Percentiles rank a stretch among this genome's conserved stretches.
Conservation (phyloP, 1,139 yeast species). For the Yamadazyma sp. region DNA sequence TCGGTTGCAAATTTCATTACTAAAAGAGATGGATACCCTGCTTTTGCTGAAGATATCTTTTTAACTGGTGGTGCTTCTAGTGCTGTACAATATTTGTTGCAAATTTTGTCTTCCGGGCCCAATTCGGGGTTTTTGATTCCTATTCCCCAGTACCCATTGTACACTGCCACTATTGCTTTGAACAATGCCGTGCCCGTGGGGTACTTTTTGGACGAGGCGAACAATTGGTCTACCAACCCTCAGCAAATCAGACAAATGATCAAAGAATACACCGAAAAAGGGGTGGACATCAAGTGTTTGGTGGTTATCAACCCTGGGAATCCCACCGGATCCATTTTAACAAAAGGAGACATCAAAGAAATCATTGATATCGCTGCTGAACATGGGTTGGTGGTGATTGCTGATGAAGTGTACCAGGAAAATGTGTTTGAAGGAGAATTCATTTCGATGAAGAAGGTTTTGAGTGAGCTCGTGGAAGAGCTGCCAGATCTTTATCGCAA, state of each 20-base stretch:
- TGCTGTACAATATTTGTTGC: slow-evolving; percentile 77
- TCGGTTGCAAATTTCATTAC: slow-evolving; percentile 80
- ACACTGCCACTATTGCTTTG: slow-evolving; percentile 87
- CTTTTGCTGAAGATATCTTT: slow-evolving; percentile 72
- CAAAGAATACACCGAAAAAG: slow-evolving; percentile 48
- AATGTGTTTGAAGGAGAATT: slow-evolving; percentile 73
- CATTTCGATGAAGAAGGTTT: slow-evolving; percentile 65
- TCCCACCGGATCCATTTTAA: slow-evolving; percentile 88
- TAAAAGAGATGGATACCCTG: slow-evolving; percentile 51
- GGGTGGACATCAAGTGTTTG: slow-evolving; percentile 69
- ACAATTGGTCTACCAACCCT: slow-evolving; percentile 83
- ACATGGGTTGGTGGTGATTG: slow-evolving; percentile 80
- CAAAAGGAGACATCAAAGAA: slow-evolving; percentile 62
- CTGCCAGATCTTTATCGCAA: slow-evolving; percentile 57
- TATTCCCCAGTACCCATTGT: slow-evolving; percentile 95
- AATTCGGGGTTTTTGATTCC: slow-evolving; percentile 88
- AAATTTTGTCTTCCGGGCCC: slow-evolving; percentile 64
- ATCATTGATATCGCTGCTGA: slow-evolving; percentile 79
- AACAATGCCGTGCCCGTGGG: slow-evolving; percentile 81
- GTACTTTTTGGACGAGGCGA: slow-evolving; percentile 78
- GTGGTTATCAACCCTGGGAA: slow-evolving; percentile 97
- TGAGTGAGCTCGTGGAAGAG: slow-evolving; percentile 57
- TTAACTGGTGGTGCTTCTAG: slow-evolving; percentile 93
- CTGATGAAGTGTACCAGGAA: slow-evolving; percentile 98
- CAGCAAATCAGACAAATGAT: slow-evolving; percentile 60